Evolutionary conservation across 257 asterid species (phyloP).

Genomic region (Lavandula angustifolia): DNA sequence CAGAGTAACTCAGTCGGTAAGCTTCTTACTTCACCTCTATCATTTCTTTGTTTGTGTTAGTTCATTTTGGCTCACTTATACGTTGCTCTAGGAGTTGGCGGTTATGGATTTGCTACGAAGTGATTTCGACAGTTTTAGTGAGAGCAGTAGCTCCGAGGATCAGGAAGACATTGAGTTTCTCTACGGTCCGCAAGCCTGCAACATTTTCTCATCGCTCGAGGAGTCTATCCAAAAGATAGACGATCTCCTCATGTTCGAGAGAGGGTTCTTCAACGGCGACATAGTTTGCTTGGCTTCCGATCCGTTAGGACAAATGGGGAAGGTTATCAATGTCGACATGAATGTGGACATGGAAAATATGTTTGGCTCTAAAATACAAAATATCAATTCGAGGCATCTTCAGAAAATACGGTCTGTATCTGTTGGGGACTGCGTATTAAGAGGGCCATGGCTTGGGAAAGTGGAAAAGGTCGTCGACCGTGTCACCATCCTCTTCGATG

Average conservation of each 20-base stretch:
- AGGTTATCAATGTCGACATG: constrained; percentile 61
- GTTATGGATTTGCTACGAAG: constrained; percentile 66
- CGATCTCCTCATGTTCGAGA: constrained; percentile 85
- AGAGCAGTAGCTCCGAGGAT: constrained; percentile 81
- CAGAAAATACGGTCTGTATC: constrained; percentile 60
- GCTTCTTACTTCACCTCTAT: constrained; percentile 24
- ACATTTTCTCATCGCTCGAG: constrained; percentile 81
- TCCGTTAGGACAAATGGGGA: constrained; percentile 76
- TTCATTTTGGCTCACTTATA: constrained; percentile 28
- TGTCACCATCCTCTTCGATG: constrained; percentile 61
- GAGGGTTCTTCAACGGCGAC: constrained; percentile 65
- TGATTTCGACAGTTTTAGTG: constrained; percentile 73
- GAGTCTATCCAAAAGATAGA: constrained; percentile 77
- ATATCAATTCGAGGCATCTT: constrained; percentile 48
- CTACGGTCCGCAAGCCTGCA: constrained; percentile 71
- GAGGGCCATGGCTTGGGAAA: constrained; percentile 88
- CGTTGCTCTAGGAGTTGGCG: constrained; percentile 32
- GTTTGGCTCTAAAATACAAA: constrained; percentile 51
- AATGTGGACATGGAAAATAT: constrained; percentile 71
- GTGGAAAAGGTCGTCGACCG: constrained; percentile 65
- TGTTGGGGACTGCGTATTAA: constrained; percentile 62
- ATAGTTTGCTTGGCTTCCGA: constrained; percentile 69
- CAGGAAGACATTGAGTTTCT: constrained; percentile 74
- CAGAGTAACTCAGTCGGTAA: constrained; percentile 33
- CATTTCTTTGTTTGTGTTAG: constrained; percentile 2